Percentiles rank a stretch among this genome's conserved stretches.
phyloP scores from a whole-genome alignment of 2,329 filamentous ascomycete species.

The Pseudogymnoascus sp. region DNA sequence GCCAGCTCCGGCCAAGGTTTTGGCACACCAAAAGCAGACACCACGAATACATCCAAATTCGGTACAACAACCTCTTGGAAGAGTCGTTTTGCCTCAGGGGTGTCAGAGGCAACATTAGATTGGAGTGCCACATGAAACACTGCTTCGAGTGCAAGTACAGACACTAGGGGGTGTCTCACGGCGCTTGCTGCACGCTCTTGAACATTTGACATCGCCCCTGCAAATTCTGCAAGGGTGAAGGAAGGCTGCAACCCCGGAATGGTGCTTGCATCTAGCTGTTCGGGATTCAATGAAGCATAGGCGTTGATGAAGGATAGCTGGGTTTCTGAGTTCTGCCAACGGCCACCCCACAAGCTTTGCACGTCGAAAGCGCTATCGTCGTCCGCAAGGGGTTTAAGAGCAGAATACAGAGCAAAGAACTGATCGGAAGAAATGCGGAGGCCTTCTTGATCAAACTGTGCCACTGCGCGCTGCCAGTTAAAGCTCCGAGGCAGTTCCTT shows the following conservation, averaged over 20 bases:
- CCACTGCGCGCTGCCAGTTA: slow-evolving; percentile 63
- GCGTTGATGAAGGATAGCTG: slow-evolving; percentile 91
- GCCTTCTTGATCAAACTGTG: slow-evolving; percentile 71
- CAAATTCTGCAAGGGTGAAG: slow-evolving; percentile 60
- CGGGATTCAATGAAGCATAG: slow-evolving; percentile 66
- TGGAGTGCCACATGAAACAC: slow-evolving; percentile 59
- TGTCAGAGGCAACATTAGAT: slow-evolving; percentile 53
- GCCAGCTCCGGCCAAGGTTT: slow-evolving; percentile 71
- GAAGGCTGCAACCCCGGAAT: slow-evolving; percentile 75
- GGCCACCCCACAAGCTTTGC: slow-evolving; percentile 79
- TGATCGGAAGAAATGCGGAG: slow-evolving; percentile 70
- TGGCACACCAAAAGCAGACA: slow-evolving; percentile 68
- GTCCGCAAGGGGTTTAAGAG: slow-evolving; percentile 63
- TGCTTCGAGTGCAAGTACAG: slow-evolving; percentile 69
- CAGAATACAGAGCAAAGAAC: slow-evolving; percentile 73
- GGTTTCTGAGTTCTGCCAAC: slow-evolving; percentile 78
- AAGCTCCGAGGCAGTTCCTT: slow-evolving; percentile 56
- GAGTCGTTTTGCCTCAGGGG: slow-evolving; percentile 53
- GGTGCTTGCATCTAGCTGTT: slow-evolving; percentile 73
- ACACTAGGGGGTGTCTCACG: slow-evolving; percentile 79
- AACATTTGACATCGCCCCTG: slow-evolving; percentile 50
- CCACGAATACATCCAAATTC: slow-evolving; percentile 70
- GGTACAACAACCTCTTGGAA: slow-evolving; percentile 62
- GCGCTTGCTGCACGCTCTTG: slow-evolving; percentile 56
- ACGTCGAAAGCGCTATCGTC: slow-evolving; percentile 64